Conservation (phyloP, 129 eudicot species). For the Sambucus nigra region DNA sequence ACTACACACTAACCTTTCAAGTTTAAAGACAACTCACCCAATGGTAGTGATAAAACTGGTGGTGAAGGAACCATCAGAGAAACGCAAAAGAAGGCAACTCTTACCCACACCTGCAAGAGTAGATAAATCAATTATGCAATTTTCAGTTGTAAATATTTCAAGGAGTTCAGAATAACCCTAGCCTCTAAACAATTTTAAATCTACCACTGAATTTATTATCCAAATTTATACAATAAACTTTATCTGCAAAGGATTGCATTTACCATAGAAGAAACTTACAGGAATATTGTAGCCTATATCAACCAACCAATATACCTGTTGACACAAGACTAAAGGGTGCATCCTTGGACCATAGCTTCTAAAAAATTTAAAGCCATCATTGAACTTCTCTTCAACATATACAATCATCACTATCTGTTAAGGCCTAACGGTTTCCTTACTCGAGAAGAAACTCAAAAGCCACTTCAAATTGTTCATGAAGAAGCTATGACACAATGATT, state of each 20-base stretch:
- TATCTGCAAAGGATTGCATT: background rate
- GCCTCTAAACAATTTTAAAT: background rate
- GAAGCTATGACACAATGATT: too few relatives aligned
- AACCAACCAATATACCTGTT: too few relatives aligned
- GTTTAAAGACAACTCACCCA: conserved; percentile 24
- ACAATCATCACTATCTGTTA: too few relatives aligned
- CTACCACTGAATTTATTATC: background rate
- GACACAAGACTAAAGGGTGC: too few relatives aligned
- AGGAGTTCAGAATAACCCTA: background rate
- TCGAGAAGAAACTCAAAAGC: too few relatives aligned
- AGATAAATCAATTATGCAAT: background rate
- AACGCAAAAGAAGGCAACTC: conserved; percentile 68
- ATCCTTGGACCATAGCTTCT: too few relatives aligned
- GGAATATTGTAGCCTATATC: too few relatives aligned
- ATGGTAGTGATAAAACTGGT: conserved; percentile 72
- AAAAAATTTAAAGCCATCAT: too few relatives aligned
- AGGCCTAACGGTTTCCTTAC: too few relatives aligned
- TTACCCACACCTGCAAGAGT: conserved; percentile 57
- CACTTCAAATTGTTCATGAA: too few relatives aligned
- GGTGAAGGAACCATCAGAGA: conserved; percentile 69
- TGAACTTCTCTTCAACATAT: too few relatives aligned
- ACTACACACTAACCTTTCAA: background rate
- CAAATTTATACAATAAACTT: background rate
- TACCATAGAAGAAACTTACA: background rate
- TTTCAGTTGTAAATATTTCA: background rate